A percentile compares a stretch with the other conserved stretches of the same genome.
Conservation (phyloP, 805 yeast genomes). For the Candida arabinofermentans region DNA sequence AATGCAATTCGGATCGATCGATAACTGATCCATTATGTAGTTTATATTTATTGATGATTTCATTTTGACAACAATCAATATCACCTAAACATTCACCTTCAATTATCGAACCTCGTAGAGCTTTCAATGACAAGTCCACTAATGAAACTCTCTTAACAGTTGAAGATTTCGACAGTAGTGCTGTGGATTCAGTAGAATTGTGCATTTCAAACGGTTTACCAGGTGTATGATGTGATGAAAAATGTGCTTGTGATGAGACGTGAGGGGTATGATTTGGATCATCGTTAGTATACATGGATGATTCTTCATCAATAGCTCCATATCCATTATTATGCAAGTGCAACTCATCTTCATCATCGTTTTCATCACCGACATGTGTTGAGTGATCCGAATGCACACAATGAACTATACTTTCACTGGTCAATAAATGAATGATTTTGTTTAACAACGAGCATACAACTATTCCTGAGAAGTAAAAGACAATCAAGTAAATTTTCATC, state of each 20-base stretch:
- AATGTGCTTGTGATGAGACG: conserved; percentile 12
- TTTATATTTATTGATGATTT: conserved; percentile 20
- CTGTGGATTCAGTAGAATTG: not conserved
- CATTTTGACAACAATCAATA: conserved; percentile 26
- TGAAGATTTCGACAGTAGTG: not conserved
- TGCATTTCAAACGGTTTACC: not conserved
- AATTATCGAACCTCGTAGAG: conserved; percentile 24
- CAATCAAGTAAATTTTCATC: conserved; percentile 43
- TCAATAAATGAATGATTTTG: conserved; percentile 60
- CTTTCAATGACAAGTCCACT: conserved; percentile 29
- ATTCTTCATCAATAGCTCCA: conserved; percentile 3
- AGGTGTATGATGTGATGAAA: no score
- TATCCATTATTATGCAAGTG: conserved; percentile 6
- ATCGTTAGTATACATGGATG: not conserved
- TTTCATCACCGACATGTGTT: conserved; percentile 28
- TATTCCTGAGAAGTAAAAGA: conserved; percentile 48
- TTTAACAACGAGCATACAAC: conserved; percentile 57
- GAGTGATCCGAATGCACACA: conserved; percentile 61
- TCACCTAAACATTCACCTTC: conserved; percentile 33
- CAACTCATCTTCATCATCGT: conserved; percentile 2
- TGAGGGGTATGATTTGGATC: not conserved
- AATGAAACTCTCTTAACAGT: conserved; percentile 18
- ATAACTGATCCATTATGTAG: conserved; percentile 14
- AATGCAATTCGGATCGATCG: conserved; percentile 23
- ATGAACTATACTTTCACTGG: conserved; percentile 81